These are phyloP conservation scores for Allodekkera sacchari DNA, from an alignment of 805 yeast genomes.

Conservation along the genomic window DNA sequence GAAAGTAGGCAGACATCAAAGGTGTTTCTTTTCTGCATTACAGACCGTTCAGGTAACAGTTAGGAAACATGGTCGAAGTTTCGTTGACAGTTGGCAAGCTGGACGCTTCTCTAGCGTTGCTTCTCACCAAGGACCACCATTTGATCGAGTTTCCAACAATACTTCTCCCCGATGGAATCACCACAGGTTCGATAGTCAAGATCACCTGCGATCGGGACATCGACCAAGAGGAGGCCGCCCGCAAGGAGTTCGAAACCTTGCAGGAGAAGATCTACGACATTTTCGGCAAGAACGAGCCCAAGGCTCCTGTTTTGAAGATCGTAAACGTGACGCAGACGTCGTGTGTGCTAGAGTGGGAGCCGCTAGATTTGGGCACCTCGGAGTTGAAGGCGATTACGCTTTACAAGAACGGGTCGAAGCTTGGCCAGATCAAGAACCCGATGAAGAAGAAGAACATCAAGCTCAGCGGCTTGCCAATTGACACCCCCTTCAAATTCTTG, in stretches of 20 bases:
- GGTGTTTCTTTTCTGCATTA: too few relatives aligned
- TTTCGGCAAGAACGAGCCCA: constrained; percentile 70
- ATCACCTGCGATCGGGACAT: constrained; percentile 75
- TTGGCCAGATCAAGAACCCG: constrained; percentile 83
- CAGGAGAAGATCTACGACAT: constrained; percentile 67
- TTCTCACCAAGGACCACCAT: constrained; percentile 84
- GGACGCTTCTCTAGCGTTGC: constrained; percentile 88
- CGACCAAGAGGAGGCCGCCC: constrained; percentile 55
- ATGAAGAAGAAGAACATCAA: constrained; percentile 71
- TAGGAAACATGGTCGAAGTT: constrained; percentile 80
- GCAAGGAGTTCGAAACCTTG: constrained; percentile 45
- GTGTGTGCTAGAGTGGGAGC: constrained; percentile 93
- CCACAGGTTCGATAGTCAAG: constrained; percentile 86
- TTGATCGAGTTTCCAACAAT: constrained; percentile 96
- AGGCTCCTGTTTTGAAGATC: constrained; percentile 56
- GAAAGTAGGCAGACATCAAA: too few relatives aligned
- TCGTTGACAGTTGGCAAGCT: constrained; percentile 91
- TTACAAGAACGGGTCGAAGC: constrained; percentile 63
- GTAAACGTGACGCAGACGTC: constrained; percentile 89
- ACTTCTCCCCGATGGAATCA: constrained; percentile 79
- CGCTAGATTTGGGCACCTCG: constrained; percentile 75
- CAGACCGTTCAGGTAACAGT: too few relatives aligned
- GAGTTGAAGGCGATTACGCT: constrained; percentile 66
- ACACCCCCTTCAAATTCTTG: constrained; percentile 71
- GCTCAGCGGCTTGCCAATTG: constrained; percentile 85